These are phyloP conservation scores for Fistulinella prunicolor DNA, from an alignment of 768 basidiomycete species.

Conservation along the genomic window DNA sequence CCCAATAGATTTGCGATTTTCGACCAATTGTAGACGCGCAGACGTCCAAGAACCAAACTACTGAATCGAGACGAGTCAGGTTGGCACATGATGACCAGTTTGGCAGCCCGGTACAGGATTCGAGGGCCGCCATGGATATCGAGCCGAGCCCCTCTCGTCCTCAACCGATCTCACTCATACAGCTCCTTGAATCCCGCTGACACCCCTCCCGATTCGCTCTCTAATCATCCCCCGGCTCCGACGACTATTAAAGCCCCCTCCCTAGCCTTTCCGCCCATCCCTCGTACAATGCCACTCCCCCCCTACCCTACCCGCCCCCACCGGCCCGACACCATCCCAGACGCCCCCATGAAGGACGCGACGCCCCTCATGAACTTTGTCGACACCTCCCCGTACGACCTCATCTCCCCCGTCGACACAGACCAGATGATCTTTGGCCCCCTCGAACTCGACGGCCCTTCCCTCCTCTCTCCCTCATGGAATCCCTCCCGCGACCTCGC, in stretches of 20 bases:
- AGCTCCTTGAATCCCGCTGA: constrained; percentile 24
- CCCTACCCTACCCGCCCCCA: constrained; percentile 36
- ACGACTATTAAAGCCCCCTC: constrained; percentile 36
- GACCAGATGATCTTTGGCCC: constrained; percentile 37
- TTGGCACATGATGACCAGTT: constrained; percentile 36
- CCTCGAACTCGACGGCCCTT: constrained; percentile 31
- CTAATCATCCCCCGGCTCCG: constrained; percentile 32
- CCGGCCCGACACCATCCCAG: constrained; percentile 15
- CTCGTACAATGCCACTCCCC: constrained; percentile 41
- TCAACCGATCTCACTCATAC: constrained; percentile 25
- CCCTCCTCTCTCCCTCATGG: constrained; percentile 30
- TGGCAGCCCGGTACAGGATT: constrained; percentile 33
- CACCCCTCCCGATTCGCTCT: constrained; percentile 31
- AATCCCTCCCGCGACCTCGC: constrained; percentile 32
- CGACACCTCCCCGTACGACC: constrained; percentile 43
- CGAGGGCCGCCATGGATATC: constrained; percentile 30
- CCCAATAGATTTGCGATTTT: constrained; percentile 23
- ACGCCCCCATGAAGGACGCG: constrained; percentile 30
- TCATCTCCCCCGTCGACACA: constrained; percentile 27
- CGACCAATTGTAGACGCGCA: constrained; percentile 17
- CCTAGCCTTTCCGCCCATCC: constrained; percentile 27
- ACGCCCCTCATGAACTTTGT: constrained; percentile 34
- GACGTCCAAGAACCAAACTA: constrained; percentile 16
- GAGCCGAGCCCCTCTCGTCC: constrained; percentile 46
- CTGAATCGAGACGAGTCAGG: constrained; percentile 45